A percentile compares a stretch with the other conserved stretches of the same genome.
Evolutionary conservation across 176 grass and related monocot species (phyloP).

Genomic region (Eragrostis nindensis): DNA sequence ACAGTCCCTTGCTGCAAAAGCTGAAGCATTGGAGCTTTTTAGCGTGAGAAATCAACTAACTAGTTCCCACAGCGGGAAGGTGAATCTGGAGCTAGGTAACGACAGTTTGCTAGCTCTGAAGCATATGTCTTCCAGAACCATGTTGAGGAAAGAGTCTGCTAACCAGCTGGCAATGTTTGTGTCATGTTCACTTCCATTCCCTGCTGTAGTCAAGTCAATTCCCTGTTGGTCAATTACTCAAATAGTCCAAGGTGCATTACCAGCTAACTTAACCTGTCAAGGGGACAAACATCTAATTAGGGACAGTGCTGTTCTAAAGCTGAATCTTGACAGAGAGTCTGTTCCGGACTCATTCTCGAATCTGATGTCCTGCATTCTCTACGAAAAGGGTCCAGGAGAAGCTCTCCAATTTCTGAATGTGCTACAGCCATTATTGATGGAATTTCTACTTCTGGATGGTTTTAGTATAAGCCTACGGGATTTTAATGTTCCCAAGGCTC

Average conservation of each 20-base stretch:
- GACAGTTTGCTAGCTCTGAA: constrained; percentile 82
- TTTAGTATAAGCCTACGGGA: constrained; percentile 86
- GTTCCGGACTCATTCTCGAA: constrained; percentile 62
- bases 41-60: constrained; percentile 77
- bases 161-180: constrained; percentile 81
- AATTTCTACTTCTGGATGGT: constrained; percentile 72
- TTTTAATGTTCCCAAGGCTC: constrained; percentile 66
- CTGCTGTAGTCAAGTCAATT: constrained; percentile 64
- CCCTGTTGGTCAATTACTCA: constrained; percentile 66
- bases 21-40: constrained; percentile 90
- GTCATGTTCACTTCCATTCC: constrained; percentile 45
- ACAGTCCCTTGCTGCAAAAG: constrained; percentile 90
- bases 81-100: constrained; percentile 77
- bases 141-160: constrained; percentile 52
- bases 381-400: constrained; percentile 62
- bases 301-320: constrained; percentile 55
- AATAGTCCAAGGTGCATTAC: constrained; percentile 77
- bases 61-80: constrained; percentile 74
- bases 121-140: constrained; percentile 50
- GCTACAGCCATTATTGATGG: constrained; percentile 88
- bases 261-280: constrained; percentile 56
- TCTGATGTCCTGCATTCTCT: constrained; percentile 64
- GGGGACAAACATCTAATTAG: constrained; percentile 51
- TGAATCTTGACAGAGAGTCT: constrained; percentile 66
- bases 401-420: constrained; percentile 74